A percentile compares a stretch with the other conserved stretches of the same genome.
Evolutionary conservation across 2,329 filamentous ascomycete species (phyloP).

Genomic region (Plectosphaerella sp.): DNA sequence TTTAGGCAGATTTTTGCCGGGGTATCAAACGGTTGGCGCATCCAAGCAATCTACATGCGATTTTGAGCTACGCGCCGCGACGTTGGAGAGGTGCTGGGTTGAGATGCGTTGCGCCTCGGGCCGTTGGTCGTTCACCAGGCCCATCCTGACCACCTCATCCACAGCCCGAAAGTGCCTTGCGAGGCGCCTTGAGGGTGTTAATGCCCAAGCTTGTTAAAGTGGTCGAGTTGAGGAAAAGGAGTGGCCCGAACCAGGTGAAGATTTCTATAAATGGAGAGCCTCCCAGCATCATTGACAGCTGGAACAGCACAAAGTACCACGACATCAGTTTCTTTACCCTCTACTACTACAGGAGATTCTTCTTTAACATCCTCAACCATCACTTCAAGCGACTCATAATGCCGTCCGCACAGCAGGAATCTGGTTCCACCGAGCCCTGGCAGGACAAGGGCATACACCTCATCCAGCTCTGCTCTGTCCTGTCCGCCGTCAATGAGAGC

Average conservation of each 20-base stretch:
- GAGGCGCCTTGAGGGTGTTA: not conserved
- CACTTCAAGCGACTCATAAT: not conserved
- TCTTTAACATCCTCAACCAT: not conserved
- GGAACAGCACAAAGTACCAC: not conserved
- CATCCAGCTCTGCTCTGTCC: slow-evolving; percentile 1
- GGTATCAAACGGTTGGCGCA: too few species aligned
- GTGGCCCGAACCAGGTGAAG: too few species aligned
- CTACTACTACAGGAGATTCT: too few species aligned
- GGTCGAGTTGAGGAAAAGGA: too few species aligned
- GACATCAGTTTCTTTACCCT: too few species aligned
- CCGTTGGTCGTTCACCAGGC: not conserved
- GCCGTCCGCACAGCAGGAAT: not conserved
- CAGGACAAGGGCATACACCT: slow-evolving; percentile 1
- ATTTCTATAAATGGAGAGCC: not conserved
- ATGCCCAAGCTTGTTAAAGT: not conserved
- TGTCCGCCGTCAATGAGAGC: slow-evolving; percentile 2
- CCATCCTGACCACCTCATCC: not conserved
- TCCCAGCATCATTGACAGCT: not conserved
- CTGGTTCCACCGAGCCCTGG: not conserved
- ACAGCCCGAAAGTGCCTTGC: not conserved
- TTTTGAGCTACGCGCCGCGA: not conserved
- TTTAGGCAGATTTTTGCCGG: too few species aligned
- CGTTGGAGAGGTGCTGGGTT: not conserved
- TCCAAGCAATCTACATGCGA: not conserved
- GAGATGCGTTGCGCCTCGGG: not conserved